Percentiles rank a stretch among this genome's conserved stretches.
Evolutionary conservation across 352 stramenopile species (phyloP).

Genomic region (Phytophthora sojae): DNA sequence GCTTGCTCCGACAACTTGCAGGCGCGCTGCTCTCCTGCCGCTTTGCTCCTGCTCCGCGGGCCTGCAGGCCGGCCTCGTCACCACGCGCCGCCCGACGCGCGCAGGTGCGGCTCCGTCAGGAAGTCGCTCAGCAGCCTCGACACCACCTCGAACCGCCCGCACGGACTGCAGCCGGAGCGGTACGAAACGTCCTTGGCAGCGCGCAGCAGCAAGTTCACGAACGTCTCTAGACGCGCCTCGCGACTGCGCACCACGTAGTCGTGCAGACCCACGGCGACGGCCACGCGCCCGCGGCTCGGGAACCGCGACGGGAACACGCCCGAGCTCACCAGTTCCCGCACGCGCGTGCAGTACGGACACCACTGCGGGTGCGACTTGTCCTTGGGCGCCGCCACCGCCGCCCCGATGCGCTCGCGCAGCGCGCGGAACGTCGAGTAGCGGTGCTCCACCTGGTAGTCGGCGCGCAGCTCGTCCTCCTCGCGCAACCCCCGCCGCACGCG

Average conservation of each 20-base stretch:
- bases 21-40: no score
- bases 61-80: no score
- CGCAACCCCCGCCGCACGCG: constrained; percentile 28
- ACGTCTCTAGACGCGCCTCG: constrained; percentile 31
- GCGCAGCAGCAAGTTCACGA: constrained; percentile 47
- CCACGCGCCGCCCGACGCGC: no score
- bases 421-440: constrained; percentile 59
- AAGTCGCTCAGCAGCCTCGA: constrained; percentile 57
- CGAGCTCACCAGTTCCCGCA: constrained; percentile 42
- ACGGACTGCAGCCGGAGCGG: constrained; percentile 35
- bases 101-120: constrained; percentile 14
- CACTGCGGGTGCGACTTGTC: constrained; percentile 47
- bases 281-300: constrained; percentile 17
- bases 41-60: no score
- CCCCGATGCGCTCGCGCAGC: constrained; percentile 38
- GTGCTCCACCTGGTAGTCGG: constrained; percentile 60
- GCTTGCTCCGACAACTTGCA: no score
- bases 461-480: constrained; percentile 24
- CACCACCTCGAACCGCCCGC: constrained; percentile 48
- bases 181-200: constrained; percentile 49
- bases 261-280: constrained; percentile 12
- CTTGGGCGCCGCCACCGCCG: constrained; percentile 9
- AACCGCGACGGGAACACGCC: constrained; percentile 49
- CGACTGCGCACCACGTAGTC: constrained; percentile 21
- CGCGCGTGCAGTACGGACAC: constrained; percentile 49